Base-by-base conservation (phyloP, 306 rosid genomes). In the Boehmeria nivea region DNA sequence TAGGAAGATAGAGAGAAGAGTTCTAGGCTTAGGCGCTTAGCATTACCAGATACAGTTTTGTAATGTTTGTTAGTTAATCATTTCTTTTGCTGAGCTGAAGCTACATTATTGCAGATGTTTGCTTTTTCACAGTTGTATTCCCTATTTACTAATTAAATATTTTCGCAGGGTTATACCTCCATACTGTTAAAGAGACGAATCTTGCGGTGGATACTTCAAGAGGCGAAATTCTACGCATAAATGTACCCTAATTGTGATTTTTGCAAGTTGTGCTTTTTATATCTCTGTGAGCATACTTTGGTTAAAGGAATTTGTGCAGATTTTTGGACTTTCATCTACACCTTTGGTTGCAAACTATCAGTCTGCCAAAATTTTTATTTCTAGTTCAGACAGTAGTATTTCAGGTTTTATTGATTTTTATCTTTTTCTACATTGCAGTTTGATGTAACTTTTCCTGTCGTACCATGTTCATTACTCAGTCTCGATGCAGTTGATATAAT, bases 191-290 rank as follows among this genome's bases (percentile, higher is more conserved):
- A 0, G 97, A 89, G 82, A 76, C 89, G 22, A 79, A 75, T 77
- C 95, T 89, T 70, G 61, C 78, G 27, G 97, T 89, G 64, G 97
- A 89, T 69, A 81, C 89, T 64, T 81, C 97, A 55, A 86, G 97
- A 64, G 95, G 97, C 46, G 89, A 72, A 75, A 79, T 66, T 40
- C 68, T 89, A 39, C 72, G 63, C 49, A 89, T 89, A 82, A 76
- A 76, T 73, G 97, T 89, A 83, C 70, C 64, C 26, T 20, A 64
- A 28, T 21, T 52, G 43, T 40, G 15, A 20, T 42, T n/a, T n/a
- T 33, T 51, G 54, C 47, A 9, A 50, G 31, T 51, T 10, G 20
- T 33, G 51, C 7, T 59, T 11, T 26, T 45, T 21, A 16, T 25
- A 22, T 42, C 34, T 11, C 3, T 27, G 24, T 67, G 65, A 38